phyloP scores from a whole-genome alignment of 352 stramenopile genomes.

The Phytopythium montanum region DNA sequence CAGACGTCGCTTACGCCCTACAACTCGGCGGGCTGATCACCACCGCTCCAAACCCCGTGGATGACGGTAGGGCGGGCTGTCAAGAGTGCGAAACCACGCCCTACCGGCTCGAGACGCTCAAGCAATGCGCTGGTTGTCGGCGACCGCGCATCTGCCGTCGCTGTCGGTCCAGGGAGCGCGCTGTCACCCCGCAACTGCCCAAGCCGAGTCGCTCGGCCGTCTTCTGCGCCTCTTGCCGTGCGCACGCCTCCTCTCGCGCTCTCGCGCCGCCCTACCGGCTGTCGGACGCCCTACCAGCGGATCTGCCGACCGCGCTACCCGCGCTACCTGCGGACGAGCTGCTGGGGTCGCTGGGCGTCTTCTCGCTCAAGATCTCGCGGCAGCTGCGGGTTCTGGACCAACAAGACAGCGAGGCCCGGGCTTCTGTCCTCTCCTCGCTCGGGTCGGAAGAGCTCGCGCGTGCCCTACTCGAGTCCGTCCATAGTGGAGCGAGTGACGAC shows the following conservation, averaged over 20 bases:
- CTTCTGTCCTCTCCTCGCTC: conserved; percentile 8
- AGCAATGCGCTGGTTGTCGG: conserved; percentile 6
- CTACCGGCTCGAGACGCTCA: conserved; percentile 2
- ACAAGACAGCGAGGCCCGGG: neutral
- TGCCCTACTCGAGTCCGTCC: neutral
- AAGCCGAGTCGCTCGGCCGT: neutral
- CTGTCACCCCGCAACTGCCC: neutral
- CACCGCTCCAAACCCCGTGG: neutral
- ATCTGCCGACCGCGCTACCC: too few relatives aligned
- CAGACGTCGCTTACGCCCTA: conserved; percentile 13
- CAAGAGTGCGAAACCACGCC: neutral
- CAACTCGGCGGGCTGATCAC: conserved; percentile 8
- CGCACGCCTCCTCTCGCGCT: neutral
- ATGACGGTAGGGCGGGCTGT: conserved; percentile 4
- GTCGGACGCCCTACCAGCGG: neutral
- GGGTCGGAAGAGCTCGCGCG: conserved; percentile 11
- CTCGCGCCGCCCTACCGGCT: neutral
- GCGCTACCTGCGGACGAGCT: conserved; percentile 1
- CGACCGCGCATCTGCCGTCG: conserved; percentile 9
- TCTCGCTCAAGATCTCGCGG: conserved; percentile 18
- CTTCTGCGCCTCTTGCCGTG: neutral
- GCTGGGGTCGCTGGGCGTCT: conserved; percentile 14
- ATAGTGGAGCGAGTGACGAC: neutral
- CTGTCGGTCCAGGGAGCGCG: neutral
- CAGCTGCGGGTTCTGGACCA: conserved; percentile 13